phyloP scores from a whole-genome alignment of 139 green algal species.

The Spirogloea muscicola region DNA sequence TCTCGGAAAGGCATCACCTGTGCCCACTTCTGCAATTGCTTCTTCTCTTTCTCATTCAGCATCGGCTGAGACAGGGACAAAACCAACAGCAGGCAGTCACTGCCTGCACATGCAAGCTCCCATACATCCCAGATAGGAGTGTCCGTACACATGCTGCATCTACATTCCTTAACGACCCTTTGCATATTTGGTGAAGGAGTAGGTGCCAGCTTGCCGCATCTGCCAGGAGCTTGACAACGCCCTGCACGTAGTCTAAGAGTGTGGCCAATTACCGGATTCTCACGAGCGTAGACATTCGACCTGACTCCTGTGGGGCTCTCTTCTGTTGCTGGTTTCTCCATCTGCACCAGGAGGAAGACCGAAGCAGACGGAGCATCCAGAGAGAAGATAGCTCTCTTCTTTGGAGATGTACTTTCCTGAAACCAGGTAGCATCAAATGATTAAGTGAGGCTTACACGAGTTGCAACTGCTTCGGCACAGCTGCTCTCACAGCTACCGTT shows the following conservation, averaged over 20 bases:
- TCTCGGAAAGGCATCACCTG: constrained; percentile 41
- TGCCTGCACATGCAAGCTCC: not conserved
- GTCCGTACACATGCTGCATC: not conserved
- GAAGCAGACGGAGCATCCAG: constrained; percentile 13
- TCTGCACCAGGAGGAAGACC: constrained; percentile 39
- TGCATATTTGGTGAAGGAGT: not conserved
- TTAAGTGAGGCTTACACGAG: not conserved
- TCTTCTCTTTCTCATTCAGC: constrained; percentile 18
- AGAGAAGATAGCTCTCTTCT: constrained; percentile 30
- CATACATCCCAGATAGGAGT: not conserved
- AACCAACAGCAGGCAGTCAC: not conserved
- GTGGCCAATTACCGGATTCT: constrained; percentile 31
- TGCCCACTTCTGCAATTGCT: constrained; percentile 4
- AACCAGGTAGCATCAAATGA: not conserved
- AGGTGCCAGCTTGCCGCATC: too few relatives aligned
- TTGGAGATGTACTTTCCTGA: constrained; percentile 26
- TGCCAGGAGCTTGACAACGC: too few relatives aligned
- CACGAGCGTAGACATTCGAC: constrained; percentile 20
- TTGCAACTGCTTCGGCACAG: not conserved
- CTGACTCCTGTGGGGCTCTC: constrained; percentile 23
- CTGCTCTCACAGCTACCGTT: not conserved
- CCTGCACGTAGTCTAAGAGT: too few relatives aligned
- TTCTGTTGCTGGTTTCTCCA: constrained; percentile 34
- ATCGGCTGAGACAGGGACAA: not conserved
- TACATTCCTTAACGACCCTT: not conserved